phyloP scores from a whole-genome alignment of 78 protist species.

The Dictyostelium capitatum region DNA sequence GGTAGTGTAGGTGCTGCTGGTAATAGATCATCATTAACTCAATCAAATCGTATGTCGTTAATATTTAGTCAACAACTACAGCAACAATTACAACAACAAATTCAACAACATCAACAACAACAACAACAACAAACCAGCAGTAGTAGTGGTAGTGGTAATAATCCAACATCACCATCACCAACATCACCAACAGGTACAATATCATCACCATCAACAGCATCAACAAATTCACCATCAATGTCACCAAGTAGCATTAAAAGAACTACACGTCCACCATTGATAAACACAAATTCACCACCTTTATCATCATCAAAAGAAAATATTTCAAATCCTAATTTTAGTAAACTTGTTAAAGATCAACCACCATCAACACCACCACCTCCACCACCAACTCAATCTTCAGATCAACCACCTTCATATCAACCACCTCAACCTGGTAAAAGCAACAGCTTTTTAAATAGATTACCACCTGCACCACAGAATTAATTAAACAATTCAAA shows the following conservation, averaged over 20 bases:
- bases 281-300: neutral
- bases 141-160: neutral
- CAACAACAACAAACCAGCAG: slow-evolving; percentile 12
- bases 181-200: neutral
- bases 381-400: neutral
- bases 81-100: slow-evolving; percentile 17
- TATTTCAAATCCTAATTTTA: neutral
- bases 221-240: slow-evolving; percentile 15
- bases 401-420: neutral
- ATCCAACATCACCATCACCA: slow-evolving; percentile 7
- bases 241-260: slow-evolving; percentile 15
- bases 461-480: neutral
- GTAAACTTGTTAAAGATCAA: neutral
- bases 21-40: no score
- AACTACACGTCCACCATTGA: neutral
- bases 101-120: slow-evolving; percentile 28
- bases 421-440: neutral
- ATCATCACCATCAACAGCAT: neutral
- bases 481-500: neutral
- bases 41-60: slow-evolving; percentile 16
- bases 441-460: neutral
- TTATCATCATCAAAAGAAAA: neutral
- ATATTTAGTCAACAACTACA: slow-evolving; percentile 9
- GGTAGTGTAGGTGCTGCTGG: neutral
- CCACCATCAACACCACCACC: neutral